phyloP scores from a whole-genome alignment of 768 basidiomycete genomes.

The Mycena polygramma region DNA sequence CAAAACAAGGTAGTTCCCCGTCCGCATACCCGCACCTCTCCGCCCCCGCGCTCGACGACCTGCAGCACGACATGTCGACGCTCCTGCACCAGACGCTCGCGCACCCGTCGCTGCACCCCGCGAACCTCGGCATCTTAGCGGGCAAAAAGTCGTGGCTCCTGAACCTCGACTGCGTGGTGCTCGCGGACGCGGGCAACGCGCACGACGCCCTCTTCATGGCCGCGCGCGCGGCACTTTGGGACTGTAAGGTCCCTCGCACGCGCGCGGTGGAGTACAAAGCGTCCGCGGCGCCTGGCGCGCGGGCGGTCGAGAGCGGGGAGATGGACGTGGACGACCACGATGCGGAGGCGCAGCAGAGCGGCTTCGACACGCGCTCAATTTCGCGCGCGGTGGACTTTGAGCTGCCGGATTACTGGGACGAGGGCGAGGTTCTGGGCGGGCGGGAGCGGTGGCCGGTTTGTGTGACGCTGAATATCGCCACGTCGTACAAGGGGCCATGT shows the following conservation, averaged over 20 bases:
- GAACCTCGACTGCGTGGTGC: conserved; percentile 79
- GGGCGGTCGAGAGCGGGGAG: conserved; percentile 48
- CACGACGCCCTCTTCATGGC: conserved; percentile 86
- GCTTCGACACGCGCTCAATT: conserved; percentile 69
- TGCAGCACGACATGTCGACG: conserved; percentile 79
- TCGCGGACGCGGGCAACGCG: conserved; percentile 81
- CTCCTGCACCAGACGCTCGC: conserved; percentile 75
- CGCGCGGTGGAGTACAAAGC: conserved; percentile 77
- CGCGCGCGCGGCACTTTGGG: conserved; percentile 83
- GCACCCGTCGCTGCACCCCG: conserved; percentile 74
- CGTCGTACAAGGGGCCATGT: conserved; percentile 60
- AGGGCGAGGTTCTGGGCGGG: conserved; percentile 75
- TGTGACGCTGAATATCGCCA: conserved; percentile 82
- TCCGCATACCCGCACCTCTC: conserved; percentile 83
- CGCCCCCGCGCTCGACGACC: conserved; percentile 75
- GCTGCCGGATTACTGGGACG: conserved; percentile 89
- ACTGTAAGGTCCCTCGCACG: conserved; percentile 84
- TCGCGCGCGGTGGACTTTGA: conserved; percentile 82
- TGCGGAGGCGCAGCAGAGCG: conserved; percentile 51
- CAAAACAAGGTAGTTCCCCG: conserved; percentile 74
- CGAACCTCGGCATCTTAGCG: conserved; percentile 71
- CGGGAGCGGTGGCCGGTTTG: conserved; percentile 81
- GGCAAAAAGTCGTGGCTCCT: conserved; percentile 81
- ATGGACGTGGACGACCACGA: conserved; percentile 74
- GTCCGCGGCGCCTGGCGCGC: conserved; percentile 36